These are phyloP conservation scores for Heimioporus sp. DNA, from an alignment of 768 basidiomycete species.

Conservation along the genomic window DNA sequence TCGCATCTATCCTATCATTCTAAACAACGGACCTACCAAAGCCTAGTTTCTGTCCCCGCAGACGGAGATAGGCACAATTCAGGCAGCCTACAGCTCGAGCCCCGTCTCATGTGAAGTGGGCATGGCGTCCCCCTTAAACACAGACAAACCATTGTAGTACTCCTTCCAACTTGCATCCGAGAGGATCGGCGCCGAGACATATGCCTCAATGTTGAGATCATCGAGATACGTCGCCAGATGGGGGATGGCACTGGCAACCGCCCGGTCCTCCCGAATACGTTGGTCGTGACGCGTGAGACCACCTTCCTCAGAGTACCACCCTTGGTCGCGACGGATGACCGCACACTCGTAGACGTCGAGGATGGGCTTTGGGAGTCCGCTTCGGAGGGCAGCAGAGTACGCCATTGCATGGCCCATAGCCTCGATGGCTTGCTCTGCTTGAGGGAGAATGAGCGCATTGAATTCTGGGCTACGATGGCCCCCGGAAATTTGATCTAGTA, in stretches of 20 bases:
- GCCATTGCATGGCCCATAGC: slow-evolving; percentile 63
- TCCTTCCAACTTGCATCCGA: slow-evolving; percentile 30
- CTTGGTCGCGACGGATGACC: slow-evolving; percentile 37
- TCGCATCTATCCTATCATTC: no score
- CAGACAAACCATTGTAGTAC: no score
- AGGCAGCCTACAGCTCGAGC: no score
- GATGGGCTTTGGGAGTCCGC: slow-evolving; percentile 45
- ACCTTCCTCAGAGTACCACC: slow-evolving; percentile 46
- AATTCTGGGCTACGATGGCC: no score
- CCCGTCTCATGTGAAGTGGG: no score
- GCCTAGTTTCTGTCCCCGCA: no score
- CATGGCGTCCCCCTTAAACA: not conserved
- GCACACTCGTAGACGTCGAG: slow-evolving; percentile 56
- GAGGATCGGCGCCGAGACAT: slow-evolving; percentile 52
- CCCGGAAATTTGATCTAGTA: no score
- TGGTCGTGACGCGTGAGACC: slow-evolving; percentile 48
- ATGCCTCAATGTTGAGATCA: slow-evolving; percentile 44
- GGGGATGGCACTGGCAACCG: slow-evolving; percentile 43
- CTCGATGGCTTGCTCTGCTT: slow-evolving; percentile 42
- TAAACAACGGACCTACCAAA: no score
- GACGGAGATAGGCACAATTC: no score
- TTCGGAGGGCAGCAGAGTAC: slow-evolving; percentile 50
- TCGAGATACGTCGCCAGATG: slow-evolving; percentile 40
- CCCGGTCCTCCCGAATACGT: slow-evolving; percentile 42
- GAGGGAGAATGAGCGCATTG: no score